Conservation (phyloP, 345 rosid genomes). For the Salix koriyanagi region DNA sequence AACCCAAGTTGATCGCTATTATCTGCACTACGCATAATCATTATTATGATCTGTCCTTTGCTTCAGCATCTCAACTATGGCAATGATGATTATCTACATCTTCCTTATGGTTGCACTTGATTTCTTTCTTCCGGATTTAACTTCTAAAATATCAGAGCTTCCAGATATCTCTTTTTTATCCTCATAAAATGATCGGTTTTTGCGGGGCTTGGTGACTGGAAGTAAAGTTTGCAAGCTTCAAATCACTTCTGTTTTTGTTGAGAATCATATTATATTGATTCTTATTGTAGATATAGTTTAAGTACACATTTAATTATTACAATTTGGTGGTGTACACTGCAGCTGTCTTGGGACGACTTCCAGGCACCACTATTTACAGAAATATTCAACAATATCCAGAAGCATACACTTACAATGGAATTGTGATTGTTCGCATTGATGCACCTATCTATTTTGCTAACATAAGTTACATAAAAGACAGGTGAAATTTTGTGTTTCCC, state of each 20-base stretch:
- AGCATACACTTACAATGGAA: conserved; percentile 87
- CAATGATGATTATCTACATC: background rate
- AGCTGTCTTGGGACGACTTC: conserved; percentile 98
- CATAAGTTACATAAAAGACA: conserved; percentile 86
- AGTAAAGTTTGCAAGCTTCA: background rate
- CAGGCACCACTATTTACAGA: conserved; percentile 97
- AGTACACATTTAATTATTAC: background rate
- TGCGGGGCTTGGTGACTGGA: background rate
- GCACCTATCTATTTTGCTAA: conserved; percentile 97
- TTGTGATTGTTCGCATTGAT: conserved; percentile 87
- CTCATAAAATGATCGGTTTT: background rate
- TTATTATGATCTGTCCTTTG: background rate
- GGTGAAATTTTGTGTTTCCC: conserved; percentile 37
- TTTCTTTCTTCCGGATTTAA: background rate
- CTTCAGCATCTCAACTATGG: background rate
- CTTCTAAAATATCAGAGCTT: background rate
- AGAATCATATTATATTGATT: background rate
- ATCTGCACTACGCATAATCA: background rate
- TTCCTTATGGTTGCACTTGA: background rate
- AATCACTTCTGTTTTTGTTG: background rate
- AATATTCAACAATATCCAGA: conserved; percentile 89
- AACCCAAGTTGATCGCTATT: background rate
- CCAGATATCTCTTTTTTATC: background rate
- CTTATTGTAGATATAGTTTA: background rate
- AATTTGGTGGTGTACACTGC: conserved; percentile 23